Conservation (phyloP, 176 grass and related monocot species). For the Oryza coarctata region DNA sequence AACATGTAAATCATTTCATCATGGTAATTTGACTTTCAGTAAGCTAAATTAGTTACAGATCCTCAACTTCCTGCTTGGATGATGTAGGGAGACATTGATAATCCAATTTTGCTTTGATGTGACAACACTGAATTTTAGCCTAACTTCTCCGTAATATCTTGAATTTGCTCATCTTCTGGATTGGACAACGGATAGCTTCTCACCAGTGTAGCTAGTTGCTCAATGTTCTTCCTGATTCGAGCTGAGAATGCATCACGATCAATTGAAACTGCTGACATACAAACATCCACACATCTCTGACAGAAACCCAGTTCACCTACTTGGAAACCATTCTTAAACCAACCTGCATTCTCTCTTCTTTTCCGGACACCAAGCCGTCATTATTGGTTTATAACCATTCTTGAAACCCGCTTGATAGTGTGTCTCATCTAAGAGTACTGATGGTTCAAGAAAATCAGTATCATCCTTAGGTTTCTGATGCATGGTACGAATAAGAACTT, state of each 20-base stretch:
- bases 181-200: slow-evolving; percentile 53
- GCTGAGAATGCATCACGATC: slow-evolving; percentile 54
- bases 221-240: slow-evolving; percentile 60
- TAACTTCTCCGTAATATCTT: slow-evolving; percentile 61
- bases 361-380: slow-evolving; percentile 59
- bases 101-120: slow-evolving; percentile 59
- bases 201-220: slow-evolving; percentile 55
- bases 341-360: slow-evolving; percentile 68
- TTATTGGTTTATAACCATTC: slow-evolving; percentile 69
- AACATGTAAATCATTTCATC: not conserved
- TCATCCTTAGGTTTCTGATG: slow-evolving; percentile 35
- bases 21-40: not conserved
- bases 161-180: slow-evolving; percentile 64
- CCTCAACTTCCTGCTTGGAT: slow-evolving; percentile 42
- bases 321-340: no score
- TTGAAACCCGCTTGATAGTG: slow-evolving; percentile 63
- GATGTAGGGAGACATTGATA: slow-evolving; percentile 59
- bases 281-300: slow-evolving; percentile 66
- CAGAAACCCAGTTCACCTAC: no score
- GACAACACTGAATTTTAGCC: slow-evolving; percentile 66
- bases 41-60: slow-evolving; percentile 36
- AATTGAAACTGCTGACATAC: slow-evolving; percentile 47
- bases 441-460: slow-evolving; percentile 58
- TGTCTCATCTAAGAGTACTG: slow-evolving; percentile 63
- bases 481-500: slow-evolving; percentile 39